Evolutionary conservation across 148 eudicot genomes (phyloP).

Genomic region (Silene conica): DNA sequence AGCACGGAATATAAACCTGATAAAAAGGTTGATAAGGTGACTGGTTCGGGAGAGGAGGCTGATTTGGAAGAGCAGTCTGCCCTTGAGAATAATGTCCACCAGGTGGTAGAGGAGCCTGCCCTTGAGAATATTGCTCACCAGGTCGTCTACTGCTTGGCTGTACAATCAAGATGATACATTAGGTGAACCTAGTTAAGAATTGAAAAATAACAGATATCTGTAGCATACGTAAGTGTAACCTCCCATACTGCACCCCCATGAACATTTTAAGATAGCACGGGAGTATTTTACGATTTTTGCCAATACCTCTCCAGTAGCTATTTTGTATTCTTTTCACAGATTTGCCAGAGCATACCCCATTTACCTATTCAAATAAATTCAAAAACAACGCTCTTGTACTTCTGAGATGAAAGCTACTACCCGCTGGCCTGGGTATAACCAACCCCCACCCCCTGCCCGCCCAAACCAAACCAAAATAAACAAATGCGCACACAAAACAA

Average conservation of each 20-base stretch:
- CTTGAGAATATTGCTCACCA: constrained; percentile 48
- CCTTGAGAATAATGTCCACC: constrained; percentile 42
- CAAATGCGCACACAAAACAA: constrained; percentile 2
- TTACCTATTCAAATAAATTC: background rate
- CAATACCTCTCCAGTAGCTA: background rate
- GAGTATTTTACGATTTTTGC: background rate
- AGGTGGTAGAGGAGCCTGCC: constrained; percentile 24
- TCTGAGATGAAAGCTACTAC: background rate
- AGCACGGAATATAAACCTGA: constrained; percentile 37
- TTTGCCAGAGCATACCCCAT: background rate
- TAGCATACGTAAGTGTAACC: background rate
- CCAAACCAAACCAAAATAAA: background rate
- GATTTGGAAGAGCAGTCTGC: constrained; percentile 28
- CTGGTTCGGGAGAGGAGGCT: constrained; percentile 59
- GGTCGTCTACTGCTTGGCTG: constrained; percentile 59
- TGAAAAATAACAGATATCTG: background rate
- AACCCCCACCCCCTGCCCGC: background rate
- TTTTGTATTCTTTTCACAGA: background rate
- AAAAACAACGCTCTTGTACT: background rate
- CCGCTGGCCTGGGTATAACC: background rate
- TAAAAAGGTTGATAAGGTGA: constrained; percentile 53
- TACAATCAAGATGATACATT: background rate
- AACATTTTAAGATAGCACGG: background rate
- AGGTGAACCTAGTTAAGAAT: background rate
- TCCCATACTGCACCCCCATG: background rate